Base-by-base conservation (phyloP, 148 eudicot genomes). In the Chenopodium album region DNA sequence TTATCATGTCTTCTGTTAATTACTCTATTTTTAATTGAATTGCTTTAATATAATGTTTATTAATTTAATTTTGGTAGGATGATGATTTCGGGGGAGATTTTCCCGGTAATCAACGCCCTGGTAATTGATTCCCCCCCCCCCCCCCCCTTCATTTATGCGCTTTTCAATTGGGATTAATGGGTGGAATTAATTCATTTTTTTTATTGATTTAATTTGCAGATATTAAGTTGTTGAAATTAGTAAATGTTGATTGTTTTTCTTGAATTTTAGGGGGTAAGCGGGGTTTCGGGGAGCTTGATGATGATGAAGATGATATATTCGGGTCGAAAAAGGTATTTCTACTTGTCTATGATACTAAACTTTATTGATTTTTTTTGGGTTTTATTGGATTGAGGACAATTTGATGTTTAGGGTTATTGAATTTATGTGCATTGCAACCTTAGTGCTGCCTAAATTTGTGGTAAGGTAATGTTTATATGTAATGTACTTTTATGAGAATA, bases 81-180 rank as follows among this genome's bases (percentile, higher is more conserved):
- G 98, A 93, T 86, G 97, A 92, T 92, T 95, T 95, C 46, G 98
- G 97, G 9, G 97, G 98, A 2, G 98, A 95, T 87, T 93, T 95
- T 66, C 22, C 92, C 2, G 97, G 88, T 22, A 79, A 65, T 3
- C 90, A 88, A 78, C 92, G 89, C 62, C 82, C 94, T 88, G 97
- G 97, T 56, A 56, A 17, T 56, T 92, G 14, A 50, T 50, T 81
- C 26, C 26, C 26, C 26, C 26, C 26, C 26, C 0, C 0, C 0
- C 29, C 29, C 29, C 29, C 29, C 29, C 29, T 28, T 28, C 9
- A 20, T 52, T 80, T 75, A 1, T 48, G 62, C 19, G 13, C 44
- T 17, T 82, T 50, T 70, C 20, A 50, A 54, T 17, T 34, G 23
- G n/a, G 10, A 23, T 29, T 60, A 2, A 4, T 20, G 44, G 44